These are phyloP conservation scores for Fusarium protoensiforme DNA, from an alignment of 2,329 filamentous ascomycete genomes.

Conservation along the genomic window DNA sequence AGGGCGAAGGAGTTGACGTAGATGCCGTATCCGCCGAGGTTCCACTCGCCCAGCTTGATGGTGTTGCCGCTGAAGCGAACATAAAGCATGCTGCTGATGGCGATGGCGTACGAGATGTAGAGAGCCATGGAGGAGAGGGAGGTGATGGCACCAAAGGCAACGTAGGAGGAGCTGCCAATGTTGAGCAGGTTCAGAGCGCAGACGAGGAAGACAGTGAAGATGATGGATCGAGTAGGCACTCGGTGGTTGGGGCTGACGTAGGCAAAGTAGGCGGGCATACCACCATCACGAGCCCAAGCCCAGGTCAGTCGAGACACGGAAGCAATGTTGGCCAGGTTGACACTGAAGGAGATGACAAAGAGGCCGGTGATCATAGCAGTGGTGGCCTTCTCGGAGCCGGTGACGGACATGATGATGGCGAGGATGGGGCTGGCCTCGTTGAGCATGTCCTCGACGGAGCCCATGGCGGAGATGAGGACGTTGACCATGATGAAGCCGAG, in stretches of 20 bases:
- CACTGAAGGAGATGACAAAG: conserved; percentile 40
- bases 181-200: conserved; percentile 41
- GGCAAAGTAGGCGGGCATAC: conserved; percentile 39
- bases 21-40: conserved; percentile 31
- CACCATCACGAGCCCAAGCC: conserved; percentile 42
- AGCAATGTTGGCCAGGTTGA: conserved; percentile 39
- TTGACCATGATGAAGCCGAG: conserved; percentile 43
- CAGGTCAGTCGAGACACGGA: conserved; percentile 40
- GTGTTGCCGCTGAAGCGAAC: conserved; percentile 17
- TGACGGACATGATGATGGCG: conserved; percentile 32
- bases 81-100: conserved; percentile 39
- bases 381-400: conserved; percentile 32
- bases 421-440: conserved; percentile 36
- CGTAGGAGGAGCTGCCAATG: conserved; percentile 39
- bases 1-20: conserved; percentile 35
- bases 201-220: conserved; percentile 39
- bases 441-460: conserved; percentile 39
- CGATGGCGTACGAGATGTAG: conserved; percentile 41
- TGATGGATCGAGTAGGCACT: conserved; percentile 36
- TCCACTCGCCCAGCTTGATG: conserved; percentile 40
- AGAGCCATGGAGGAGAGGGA: conserved; percentile 38
- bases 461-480: conserved; percentile 40
- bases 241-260: conserved; percentile 38
- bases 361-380: conserved; percentile 40
- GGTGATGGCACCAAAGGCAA: conserved; percentile 40